phyloP scores from a whole-genome alignment of 495 filamentous ascomycete genomes.

The Copromyces sp. region DNA sequence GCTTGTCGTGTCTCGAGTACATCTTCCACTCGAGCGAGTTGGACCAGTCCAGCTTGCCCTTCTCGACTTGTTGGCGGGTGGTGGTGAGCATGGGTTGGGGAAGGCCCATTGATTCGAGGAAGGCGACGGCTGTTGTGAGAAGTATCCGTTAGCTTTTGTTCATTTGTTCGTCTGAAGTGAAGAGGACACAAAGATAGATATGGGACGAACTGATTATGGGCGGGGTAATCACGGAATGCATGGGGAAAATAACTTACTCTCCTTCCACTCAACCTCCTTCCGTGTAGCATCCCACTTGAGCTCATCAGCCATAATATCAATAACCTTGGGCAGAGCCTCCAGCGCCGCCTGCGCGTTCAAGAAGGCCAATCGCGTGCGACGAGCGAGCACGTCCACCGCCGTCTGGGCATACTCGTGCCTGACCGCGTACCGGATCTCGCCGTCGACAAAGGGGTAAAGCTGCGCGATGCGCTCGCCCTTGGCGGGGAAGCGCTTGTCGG shows the following conservation, averaged over 20 bases:
- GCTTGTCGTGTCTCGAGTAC: conserved; percentile 58
- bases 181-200: too few relatives aligned
- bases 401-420: conserved; percentile 92
- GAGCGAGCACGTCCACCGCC: conserved; percentile 80
- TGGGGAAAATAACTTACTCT: conserved; percentile 34
- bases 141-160: background rate
- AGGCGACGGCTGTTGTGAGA: conserved; percentile 43
- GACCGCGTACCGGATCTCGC: conserved; percentile 85
- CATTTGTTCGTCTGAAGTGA: background rate
- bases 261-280: conserved; percentile 77
- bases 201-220: background rate
- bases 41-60: conserved; percentile 58
- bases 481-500: conserved; percentile 76
- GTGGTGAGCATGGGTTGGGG: conserved; percentile 62
- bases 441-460: conserved; percentile 94
- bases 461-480: conserved; percentile 71
- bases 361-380: conserved; percentile 83
- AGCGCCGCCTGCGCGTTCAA: conserved; percentile 91
- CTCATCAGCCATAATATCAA: conserved; percentile 90
- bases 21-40: conserved; percentile 59
- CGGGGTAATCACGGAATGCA: too few relatives aligned
- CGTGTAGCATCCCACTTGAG: conserved; percentile 68
- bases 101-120: conserved; percentile 79
- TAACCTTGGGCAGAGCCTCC: conserved; percentile 77
- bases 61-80: conserved; percentile 68